Conservation (phyloP, 2,329 filamentous ascomycete genomes). For the Aspergillus caelatus region DNA sequence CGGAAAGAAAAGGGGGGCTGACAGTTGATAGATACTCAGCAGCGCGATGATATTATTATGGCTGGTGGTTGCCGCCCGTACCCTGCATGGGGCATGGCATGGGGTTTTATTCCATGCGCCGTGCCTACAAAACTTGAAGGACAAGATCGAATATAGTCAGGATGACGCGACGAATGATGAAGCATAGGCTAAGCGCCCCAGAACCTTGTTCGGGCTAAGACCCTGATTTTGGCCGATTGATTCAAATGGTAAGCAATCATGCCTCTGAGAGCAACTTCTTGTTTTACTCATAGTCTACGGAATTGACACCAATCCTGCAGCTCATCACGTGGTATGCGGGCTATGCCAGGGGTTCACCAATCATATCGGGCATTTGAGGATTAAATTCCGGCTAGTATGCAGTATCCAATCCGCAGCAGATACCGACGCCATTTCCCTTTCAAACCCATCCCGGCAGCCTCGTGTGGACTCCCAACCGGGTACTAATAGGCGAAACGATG, state of each 20-base stretch:
- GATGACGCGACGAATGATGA: not conserved
- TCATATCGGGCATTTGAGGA: not conserved
- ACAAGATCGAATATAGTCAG: slow-evolving; percentile 20
- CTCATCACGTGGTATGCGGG: not conserved
- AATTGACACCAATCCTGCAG: not conserved
- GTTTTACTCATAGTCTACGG: not conserved
- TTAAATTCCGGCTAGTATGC: not conserved
- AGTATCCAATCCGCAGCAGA: not conserved
- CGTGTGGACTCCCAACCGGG: not conserved
- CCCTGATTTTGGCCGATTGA: not conserved
- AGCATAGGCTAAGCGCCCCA: not conserved
- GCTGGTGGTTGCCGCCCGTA: slow-evolving; percentile 52
- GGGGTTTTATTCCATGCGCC: slow-evolving; percentile 55
- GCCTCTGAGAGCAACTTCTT: not conserved
- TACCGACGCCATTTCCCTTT: not conserved
- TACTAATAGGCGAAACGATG: not conserved
- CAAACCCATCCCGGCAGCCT: not conserved
- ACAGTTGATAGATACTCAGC: slow-evolving; percentile 44
- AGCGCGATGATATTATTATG: slow-evolving; percentile 53
- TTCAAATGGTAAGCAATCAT: not conserved
- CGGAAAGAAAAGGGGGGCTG: not conserved
- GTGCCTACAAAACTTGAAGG: slow-evolving; percentile 45
- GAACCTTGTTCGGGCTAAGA: not conserved
- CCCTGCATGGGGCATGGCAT: slow-evolving; percentile 46
- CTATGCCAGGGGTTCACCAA: slow-evolving; percentile 1